Conservation (phyloP, 108 stramenopile genomes). For the Nitzschia inconspicua region DNA sequence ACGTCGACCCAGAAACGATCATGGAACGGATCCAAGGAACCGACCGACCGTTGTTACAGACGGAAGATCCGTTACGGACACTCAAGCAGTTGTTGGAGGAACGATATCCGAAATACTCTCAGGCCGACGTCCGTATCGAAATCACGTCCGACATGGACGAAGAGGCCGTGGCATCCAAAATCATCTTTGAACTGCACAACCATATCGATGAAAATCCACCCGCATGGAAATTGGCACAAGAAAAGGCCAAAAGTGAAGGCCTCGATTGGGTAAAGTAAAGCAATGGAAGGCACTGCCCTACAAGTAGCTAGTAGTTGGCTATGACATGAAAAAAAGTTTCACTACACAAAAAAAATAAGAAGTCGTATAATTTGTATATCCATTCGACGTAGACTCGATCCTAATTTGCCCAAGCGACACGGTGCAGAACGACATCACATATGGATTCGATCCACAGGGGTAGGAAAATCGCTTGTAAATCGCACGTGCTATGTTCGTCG, state of each 20-base stretch:
- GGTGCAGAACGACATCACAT: too few relatives aligned
- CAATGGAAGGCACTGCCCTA: not conserved
- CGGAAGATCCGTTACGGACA: conserved; percentile 64
- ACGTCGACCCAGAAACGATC: conserved; percentile 78
- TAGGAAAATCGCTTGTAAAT: too few relatives aligned
- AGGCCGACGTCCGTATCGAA: conserved; percentile 79
- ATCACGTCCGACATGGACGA: conserved; percentile 52
- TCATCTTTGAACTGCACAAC: conserved; percentile 68
- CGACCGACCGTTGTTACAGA: conserved; percentile 82
- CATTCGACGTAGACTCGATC: too few relatives aligned
- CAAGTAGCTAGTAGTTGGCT: too few relatives aligned
- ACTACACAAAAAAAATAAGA: too few relatives aligned
- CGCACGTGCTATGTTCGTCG: too few relatives aligned
- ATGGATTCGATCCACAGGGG: too few relatives aligned
- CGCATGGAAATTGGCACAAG: conserved; percentile 75
- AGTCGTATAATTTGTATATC: too few relatives aligned
- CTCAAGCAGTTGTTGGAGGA: conserved; percentile 58
- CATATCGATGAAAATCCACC: conserved; percentile 94
- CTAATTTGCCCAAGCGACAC: too few relatives aligned
- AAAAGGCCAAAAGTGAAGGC: conserved; percentile 75
- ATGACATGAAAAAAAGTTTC: too few relatives aligned
- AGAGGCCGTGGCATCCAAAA: conserved; percentile 41
- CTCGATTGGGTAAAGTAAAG: conserved; percentile 80
- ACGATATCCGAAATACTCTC: conserved; percentile 61
- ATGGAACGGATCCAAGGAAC: conserved; percentile 68